Conservation (phyloP, 441 rosid species). For the Syzygium malaccense region DNA sequence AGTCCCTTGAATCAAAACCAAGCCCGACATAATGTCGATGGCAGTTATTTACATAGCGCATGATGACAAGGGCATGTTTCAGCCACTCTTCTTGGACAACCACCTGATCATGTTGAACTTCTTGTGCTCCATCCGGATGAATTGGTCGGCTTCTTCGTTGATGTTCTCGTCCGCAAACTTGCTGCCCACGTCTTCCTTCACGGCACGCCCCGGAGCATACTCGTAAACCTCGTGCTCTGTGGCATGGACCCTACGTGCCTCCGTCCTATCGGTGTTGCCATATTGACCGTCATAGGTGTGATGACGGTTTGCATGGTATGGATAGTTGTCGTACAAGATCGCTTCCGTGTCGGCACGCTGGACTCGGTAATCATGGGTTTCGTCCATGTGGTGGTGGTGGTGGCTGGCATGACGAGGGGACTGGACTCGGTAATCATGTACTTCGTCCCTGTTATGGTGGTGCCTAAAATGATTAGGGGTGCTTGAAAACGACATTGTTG, state of each 20-base stretch:
- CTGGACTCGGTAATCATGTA: not conserved
- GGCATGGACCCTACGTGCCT: not conserved
- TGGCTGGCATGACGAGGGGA: conserved; percentile 3
- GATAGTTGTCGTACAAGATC: not conserved
- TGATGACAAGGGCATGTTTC: not conserved
- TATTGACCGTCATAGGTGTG: not conserved
- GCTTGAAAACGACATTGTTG: not conserved
- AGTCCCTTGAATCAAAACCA: not conserved
- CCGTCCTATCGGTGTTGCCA: not conserved
- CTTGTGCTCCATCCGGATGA: conserved; percentile 43
- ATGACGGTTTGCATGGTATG: not conserved
- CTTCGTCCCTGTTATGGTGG: not conserved
- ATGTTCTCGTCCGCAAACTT: conserved; percentile 18
- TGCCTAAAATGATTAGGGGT: not conserved
- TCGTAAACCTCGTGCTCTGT: not conserved
- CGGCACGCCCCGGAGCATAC: not conserved
- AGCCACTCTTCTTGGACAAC: not conserved
- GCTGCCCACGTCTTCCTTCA: not conserved
- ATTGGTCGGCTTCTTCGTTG: conserved; percentile 55
- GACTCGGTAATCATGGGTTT: not conserved
- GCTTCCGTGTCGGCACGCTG: not conserved
- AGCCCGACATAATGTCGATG: not conserved
- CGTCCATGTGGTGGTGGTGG: not conserved
- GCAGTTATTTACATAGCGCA: not conserved
- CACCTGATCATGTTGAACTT: conserved; percentile 22